Evolutionary conservation across 2,329 filamentous ascomycete genomes (phyloP).

Genomic region (Diplodia corticola): DNA sequence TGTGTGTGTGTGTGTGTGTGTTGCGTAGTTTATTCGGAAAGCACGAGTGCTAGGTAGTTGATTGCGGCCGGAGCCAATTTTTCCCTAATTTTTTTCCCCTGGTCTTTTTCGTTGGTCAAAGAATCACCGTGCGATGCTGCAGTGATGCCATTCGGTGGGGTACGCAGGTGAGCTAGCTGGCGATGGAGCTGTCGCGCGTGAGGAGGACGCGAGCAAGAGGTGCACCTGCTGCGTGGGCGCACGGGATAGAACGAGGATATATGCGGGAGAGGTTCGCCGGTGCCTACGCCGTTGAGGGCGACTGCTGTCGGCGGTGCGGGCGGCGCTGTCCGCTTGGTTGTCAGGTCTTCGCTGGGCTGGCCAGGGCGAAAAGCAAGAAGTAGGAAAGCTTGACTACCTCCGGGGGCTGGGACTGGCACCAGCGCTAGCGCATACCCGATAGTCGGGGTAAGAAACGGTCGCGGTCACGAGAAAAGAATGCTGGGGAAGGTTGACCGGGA

Average conservation of each 20-base stretch:
- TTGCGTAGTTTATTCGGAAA: neutral
- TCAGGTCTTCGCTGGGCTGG: neutral
- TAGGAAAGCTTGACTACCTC: neutral
- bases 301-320: neutral
- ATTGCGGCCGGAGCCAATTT: neutral
- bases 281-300: neutral
- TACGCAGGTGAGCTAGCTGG: neutral
- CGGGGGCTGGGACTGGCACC: too few species aligned
- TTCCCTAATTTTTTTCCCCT: neutral
- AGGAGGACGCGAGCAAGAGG: neutral
- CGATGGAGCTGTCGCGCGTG: neutral
- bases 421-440: slow-evolving; percentile 2
- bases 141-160: neutral
- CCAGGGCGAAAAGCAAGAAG: neutral
- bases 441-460: slow-evolving; percentile 1
- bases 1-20: too few species aligned
- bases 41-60: neutral
- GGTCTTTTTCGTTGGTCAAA: neutral
- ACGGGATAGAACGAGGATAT: neutral
- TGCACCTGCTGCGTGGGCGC: neutral
- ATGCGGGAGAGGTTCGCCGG: neutral
- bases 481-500: slow-evolving; percentile 6
- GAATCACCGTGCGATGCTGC: neutral
- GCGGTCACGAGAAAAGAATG: neutral
- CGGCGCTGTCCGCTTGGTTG: neutral